These are phyloP conservation scores for Suillus lakei DNA, from an alignment of 768 basidiomycete genomes.

Conservation along the genomic window DNA sequence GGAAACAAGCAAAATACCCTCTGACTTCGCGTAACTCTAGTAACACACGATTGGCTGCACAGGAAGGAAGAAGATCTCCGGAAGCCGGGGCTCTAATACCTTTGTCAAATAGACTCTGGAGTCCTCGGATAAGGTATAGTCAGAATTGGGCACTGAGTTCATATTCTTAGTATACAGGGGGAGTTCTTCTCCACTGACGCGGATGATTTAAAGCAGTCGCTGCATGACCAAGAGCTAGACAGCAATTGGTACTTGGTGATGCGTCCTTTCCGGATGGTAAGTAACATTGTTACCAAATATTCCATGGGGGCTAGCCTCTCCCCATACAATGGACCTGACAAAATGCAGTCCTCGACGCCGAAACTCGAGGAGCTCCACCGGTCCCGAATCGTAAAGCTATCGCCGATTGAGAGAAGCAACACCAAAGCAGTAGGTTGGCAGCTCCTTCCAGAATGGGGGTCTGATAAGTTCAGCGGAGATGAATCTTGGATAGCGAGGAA, in stretches of 20 bases:
- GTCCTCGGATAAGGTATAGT: conserved; percentile 14
- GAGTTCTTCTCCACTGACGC: neutral
- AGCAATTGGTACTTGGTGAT: neutral
- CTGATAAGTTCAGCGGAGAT: conserved; percentile 33
- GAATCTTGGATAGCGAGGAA: conserved; percentile 22
- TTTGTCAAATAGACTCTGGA: conserved; percentile 10
- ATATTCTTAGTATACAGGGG: conserved; percentile 1
- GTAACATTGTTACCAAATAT: neutral
- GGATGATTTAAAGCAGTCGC: neutral
- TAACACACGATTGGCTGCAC: neutral
- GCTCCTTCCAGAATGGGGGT: conserved; percentile 24
- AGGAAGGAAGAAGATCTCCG: conserved; percentile 2
- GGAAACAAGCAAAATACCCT: conserved; percentile 1
- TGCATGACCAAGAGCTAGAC: neutral
- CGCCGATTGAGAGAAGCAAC: conserved; percentile 30
- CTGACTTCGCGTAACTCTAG: neutral
- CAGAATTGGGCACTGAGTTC: conserved; percentile 2
- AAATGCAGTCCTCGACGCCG: neutral
- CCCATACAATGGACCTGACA: neutral
- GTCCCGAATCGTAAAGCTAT: conserved; percentile 8
- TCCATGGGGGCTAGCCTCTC: neutral
- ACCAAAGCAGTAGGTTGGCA: conserved; percentile 21
- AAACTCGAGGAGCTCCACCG: conserved; percentile 1
- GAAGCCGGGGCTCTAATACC: conserved; percentile 6
- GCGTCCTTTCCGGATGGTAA: neutral